Evolutionary conservation across 345 rosid genomes (phyloP).

Genomic region (Brassica carinata): DNA sequence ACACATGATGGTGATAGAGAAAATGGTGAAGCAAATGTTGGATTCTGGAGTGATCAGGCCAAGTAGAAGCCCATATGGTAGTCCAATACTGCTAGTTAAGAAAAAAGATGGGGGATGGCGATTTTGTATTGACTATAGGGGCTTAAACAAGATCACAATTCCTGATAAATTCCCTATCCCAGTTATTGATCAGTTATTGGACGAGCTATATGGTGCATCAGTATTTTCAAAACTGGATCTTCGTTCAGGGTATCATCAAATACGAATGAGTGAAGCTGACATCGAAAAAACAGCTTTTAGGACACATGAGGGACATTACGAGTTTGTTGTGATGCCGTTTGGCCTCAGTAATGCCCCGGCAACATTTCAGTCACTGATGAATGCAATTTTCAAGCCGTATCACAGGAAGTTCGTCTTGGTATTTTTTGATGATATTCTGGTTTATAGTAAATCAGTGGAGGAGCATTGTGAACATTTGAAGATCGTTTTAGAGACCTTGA

Average conservation of each 20-base stretch:
- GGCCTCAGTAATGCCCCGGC: not conserved
- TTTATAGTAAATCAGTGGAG: not conserved
- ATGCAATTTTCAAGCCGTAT: not conserved
- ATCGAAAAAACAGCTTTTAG: not conserved
- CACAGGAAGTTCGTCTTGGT: not conserved
- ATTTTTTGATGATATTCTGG: not conserved
- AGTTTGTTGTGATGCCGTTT: not conserved
- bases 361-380: not conserved
- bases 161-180: not conserved
- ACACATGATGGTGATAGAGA: not conserved
- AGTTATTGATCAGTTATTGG: not conserved
- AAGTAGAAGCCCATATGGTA: not conserved
- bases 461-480: not conserved
- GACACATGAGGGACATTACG: not conserved
- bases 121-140: not conserved
- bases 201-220: not conserved
- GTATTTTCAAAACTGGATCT: not conserved
- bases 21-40: not conserved
- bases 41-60: not conserved
- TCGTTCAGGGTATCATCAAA: not conserved
- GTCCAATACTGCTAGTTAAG: not conserved
- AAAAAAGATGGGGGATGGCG: not conserved
- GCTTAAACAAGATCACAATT: not conserved
- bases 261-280: not conserved
- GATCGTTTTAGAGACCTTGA: not conserved